phyloP scores from a whole-genome alignment of 176 grass and related monocot genomes.

The Canna indica region DNA sequence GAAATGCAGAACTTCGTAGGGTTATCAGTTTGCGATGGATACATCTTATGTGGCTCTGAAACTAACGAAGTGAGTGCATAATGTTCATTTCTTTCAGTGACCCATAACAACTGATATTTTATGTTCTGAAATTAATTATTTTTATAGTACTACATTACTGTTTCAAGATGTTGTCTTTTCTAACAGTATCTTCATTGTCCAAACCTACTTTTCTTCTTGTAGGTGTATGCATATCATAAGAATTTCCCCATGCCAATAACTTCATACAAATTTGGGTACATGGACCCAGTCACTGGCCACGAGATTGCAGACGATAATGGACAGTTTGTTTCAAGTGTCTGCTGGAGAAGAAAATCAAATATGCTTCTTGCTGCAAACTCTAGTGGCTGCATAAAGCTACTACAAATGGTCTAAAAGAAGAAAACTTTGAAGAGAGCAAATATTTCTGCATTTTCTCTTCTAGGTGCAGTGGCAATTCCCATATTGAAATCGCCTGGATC shows the following conservation, averaged over 20 bases:
- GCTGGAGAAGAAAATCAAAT: constrained; percentile 84
- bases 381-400: constrained; percentile 81
- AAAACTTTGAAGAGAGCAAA: not conserved
- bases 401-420: constrained; percentile 66
- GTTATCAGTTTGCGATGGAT: constrained; percentile 83
- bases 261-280: constrained; percentile 75
- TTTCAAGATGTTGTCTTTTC: not conserved
- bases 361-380: constrained; percentile 86
- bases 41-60: constrained; percentile 90
- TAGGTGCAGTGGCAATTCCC: not conserved
- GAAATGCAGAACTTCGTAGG: constrained; percentile 93
- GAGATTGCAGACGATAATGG: constrained; percentile 59
- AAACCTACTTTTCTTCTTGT: constrained; percentile 22
- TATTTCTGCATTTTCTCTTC: not conserved
- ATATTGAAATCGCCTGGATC: not conserved
- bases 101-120: not conserved
- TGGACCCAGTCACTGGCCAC: constrained; percentile 82
- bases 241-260: constrained; percentile 92
- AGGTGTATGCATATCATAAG: constrained; percentile 94
- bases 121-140: not conserved
- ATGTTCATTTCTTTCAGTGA: constrained; percentile 10
- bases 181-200: not conserved
- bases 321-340: constrained; percentile 87
- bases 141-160: no score
- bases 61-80: constrained; percentile 74